phyloP scores from a whole-genome alignment of 2,329 filamentous ascomycete species.

The Acrodontium crateriforme region DNA sequence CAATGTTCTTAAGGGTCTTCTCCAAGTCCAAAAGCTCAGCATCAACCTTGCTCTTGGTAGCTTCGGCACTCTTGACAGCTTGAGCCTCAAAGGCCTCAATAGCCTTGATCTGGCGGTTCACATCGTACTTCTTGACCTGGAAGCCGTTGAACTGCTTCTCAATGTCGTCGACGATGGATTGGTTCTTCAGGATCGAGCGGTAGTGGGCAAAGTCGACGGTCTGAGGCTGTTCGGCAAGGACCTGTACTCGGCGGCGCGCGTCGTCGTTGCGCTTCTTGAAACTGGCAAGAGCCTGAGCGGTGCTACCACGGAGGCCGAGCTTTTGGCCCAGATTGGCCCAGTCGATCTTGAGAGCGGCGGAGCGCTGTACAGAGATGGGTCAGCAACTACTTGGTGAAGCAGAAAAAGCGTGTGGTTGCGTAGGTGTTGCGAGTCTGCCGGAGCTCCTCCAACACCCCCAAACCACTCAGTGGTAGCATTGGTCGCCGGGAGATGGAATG shows the following conservation, averaged over 20 bases:
- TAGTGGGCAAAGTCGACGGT: slow-evolving; percentile 88
- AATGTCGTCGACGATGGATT: slow-evolving; percentile 87
- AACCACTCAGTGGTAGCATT: not conserved
- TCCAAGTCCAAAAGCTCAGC: slow-evolving; percentile 85
- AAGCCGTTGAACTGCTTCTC: slow-evolving; percentile 88
- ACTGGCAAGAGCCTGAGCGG: slow-evolving; percentile 73
- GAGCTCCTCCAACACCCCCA: not conserved
- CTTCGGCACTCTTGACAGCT: slow-evolving; percentile 91
- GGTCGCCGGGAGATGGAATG: not conserved
- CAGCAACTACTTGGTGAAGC: slow-evolving; percentile 8
- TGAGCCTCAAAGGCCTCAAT: slow-evolving; percentile 97
- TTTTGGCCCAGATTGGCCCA: slow-evolving; percentile 91
- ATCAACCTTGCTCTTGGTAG: slow-evolving; percentile 93
- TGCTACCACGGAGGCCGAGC: slow-evolving; percentile 92
- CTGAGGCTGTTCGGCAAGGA: slow-evolving; percentile 71
- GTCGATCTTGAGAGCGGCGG: slow-evolving; percentile 98
- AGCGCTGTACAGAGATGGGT: slow-evolving; percentile 50
- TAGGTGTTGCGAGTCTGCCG: not conserved
- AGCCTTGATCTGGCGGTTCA: slow-evolving; percentile 86
- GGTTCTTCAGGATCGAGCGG: slow-evolving; percentile 88
- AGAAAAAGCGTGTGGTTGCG: too few relatives aligned
- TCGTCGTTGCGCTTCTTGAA: slow-evolving; percentile 99
- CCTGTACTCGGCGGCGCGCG: slow-evolving; percentile 80
- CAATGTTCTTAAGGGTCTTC: slow-evolving; percentile 93
- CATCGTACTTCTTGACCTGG: slow-evolving; percentile 88